Conservation (phyloP, 371 early-diverging fungal species). For the Capillidium rhysosporum region DNA sequence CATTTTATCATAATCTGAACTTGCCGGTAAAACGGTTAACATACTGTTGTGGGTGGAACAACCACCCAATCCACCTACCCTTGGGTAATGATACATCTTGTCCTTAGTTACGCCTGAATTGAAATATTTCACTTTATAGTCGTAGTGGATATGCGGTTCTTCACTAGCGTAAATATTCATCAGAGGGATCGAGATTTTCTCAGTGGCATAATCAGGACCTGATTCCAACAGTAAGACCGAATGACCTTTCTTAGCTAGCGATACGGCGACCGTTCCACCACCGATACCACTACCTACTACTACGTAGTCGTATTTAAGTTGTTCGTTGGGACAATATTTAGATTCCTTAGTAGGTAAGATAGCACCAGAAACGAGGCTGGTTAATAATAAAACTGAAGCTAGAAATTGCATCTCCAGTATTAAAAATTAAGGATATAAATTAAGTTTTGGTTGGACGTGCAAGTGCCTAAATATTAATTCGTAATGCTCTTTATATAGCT, state of each 20-base stretch:
- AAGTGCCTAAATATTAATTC: too few relatives aligned
- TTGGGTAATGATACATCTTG: background rate
- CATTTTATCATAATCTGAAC: background rate
- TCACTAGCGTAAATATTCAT: background rate
- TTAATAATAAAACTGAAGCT: too few relatives aligned
- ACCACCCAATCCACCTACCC: conserved; percentile 1
- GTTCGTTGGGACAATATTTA: too few relatives aligned
- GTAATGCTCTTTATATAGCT: too few relatives aligned
- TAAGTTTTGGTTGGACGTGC: too few relatives aligned
- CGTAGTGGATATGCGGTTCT: background rate
- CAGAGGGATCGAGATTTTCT: background rate
- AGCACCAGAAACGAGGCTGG: too few relatives aligned
- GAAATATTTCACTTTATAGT: background rate
- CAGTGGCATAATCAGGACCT: background rate
- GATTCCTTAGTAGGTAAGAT: too few relatives aligned
- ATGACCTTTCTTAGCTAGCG: background rate
- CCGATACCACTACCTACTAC: conserved; percentile 1
- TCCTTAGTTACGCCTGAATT: background rate
- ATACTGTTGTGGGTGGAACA: background rate
- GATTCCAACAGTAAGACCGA: background rate
- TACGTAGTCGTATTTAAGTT: background rate
- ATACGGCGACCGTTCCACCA: background rate
- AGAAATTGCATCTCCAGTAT: too few relatives aligned
- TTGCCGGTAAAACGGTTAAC: background rate
- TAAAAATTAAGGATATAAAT: too few relatives aligned